A percentile compares a stretch with the other conserved stretches of the same genome.
phyloP scores from a whole-genome alignment of 78 protist species.

The Goniomonas avonlea region DNA sequence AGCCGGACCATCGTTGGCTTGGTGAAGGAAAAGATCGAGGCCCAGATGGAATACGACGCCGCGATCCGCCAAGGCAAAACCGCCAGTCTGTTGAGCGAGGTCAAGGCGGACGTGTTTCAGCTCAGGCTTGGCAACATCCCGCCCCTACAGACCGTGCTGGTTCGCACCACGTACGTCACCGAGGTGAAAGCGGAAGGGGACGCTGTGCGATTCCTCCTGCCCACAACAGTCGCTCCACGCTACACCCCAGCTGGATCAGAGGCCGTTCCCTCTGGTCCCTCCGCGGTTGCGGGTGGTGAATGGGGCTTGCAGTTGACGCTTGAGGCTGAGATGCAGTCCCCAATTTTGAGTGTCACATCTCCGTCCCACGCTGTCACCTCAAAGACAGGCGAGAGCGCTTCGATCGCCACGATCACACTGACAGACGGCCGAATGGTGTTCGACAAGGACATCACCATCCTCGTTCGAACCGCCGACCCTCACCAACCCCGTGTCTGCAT shows the following conservation, averaged over 20 bases:
- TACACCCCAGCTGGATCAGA: background rate
- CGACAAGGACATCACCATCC: background rate
- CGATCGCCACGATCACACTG: background rate
- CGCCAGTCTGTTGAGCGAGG: constrained; percentile 67
- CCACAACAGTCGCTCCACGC: background rate
- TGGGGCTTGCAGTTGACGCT: background rate
- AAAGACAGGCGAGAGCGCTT: background rate
- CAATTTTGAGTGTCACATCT: background rate
- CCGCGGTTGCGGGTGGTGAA: background rate
- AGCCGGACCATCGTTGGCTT: constrained; percentile 60
- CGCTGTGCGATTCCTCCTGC: background rate
- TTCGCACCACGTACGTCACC: constrained; percentile 53
- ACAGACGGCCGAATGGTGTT: background rate
- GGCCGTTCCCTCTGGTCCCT: background rate
- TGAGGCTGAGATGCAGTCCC: background rate
- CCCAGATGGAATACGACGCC: constrained; percentile 40
- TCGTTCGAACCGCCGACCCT: background rate
- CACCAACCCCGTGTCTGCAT: background rate
- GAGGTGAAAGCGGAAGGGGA: background rate
- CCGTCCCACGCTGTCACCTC: background rate
- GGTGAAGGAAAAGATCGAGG: constrained; percentile 74
- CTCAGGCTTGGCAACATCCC: constrained; percentile 75
- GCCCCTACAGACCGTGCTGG: constrained; percentile 37
- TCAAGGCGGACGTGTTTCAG: constrained; percentile 65
- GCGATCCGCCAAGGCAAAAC: constrained; percentile 64